Base-by-base conservation (phyloP, 129 eudicot species). In the Solidago caesia region DNA sequence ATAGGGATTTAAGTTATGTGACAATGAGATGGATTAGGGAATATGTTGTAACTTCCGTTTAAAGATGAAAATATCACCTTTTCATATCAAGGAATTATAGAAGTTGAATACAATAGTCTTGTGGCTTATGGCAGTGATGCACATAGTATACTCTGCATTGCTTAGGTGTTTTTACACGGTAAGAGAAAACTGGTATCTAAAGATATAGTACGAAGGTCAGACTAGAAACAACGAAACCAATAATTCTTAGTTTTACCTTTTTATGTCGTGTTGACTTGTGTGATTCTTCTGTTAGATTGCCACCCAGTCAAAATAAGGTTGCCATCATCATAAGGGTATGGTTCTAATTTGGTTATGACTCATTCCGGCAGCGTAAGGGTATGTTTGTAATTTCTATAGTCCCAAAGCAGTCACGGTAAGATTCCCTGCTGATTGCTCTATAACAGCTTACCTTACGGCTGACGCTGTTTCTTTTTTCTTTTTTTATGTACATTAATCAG, bases 241-340 rank as follows among this genome's bases (percentile, higher is more conserved):
- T 64, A 44, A 26, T 45, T 77, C 59, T 81, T 65, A 49, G 45
- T 62, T 60, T 65, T 33, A 5, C 47, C 13, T 48, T 77, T 73
- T 16, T 26, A 64, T 8, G 57, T 33, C 7, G 49, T 74, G 68
- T 71, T 76, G 68, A 56, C 75, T 81, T 75, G 64, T 74, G 62
- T 81, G 84, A 74, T 75, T 80, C 67, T 80, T 75, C 76, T 80
- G 76, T 74, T 80, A 74, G 80, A 75, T 74, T 80, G 71, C 80
- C 75, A 74, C 71, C 27, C 60, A 71, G 61, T 74, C 80, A 80
- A 60, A 80, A 52, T 80, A 80, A 70, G 78, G 82, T 80, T 69
- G 77, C 77, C 67, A 74, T 57, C 84, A 75, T 68, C 84, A 7
- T 59, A 56, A 9, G 64, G 75, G 70, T 80, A 59, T 67, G 61